These are phyloP conservation scores for Scytalidium lignicola DNA, from an alignment of 2,329 filamentous ascomycete genomes.

Conservation along the genomic window DNA sequence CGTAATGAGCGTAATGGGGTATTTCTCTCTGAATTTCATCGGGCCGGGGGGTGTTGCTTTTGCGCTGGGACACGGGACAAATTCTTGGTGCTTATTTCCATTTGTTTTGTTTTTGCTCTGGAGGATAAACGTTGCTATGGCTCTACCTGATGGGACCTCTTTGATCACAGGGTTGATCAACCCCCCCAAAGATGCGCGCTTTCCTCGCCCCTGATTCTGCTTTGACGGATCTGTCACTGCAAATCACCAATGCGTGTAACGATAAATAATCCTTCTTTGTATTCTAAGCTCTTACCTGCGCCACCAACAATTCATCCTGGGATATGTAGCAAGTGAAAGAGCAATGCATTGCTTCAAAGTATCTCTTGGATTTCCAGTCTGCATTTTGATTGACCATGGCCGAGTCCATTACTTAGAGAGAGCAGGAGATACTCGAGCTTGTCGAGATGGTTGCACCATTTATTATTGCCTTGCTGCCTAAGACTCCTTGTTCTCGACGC, in stretches of 20 bases:
- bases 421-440: too few relatives aligned
- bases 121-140: slow-evolving; percentile 18
- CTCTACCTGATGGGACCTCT: slow-evolving; percentile 17
- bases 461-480: too few relatives aligned
- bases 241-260: slow-evolving; percentile 18
- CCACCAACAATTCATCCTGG: slow-evolving; percentile 6
- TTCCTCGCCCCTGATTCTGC: slow-evolving; percentile 12
- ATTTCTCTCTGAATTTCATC: slow-evolving; percentile 18
- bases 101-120: slow-evolving; percentile 2
- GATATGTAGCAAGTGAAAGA: too few relatives aligned
- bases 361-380: too few relatives aligned
- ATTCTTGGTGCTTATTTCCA: slow-evolving; percentile 14
- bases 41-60: slow-evolving; percentile 24
- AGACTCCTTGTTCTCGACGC: too few relatives aligned
- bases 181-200: slow-evolving; percentile 13
- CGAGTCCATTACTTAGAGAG: too few relatives aligned
- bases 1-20: slow-evolving; percentile 10
- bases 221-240: slow-evolving; percentile 17
- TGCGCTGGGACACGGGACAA: slow-evolving; percentile 17
- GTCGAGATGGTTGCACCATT: too few relatives aligned
- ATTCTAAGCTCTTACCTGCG: slow-evolving; percentile 26
- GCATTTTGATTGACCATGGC: too few relatives aligned
- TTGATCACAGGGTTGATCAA: slow-evolving; percentile 19
- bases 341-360: too few relatives aligned
- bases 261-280: slow-evolving; percentile 19